Percentiles rank a stretch among this genome's conserved stretches.
phyloP scores from a whole-genome alignment of 306 rosid species.

The Delonix regia region DNA sequence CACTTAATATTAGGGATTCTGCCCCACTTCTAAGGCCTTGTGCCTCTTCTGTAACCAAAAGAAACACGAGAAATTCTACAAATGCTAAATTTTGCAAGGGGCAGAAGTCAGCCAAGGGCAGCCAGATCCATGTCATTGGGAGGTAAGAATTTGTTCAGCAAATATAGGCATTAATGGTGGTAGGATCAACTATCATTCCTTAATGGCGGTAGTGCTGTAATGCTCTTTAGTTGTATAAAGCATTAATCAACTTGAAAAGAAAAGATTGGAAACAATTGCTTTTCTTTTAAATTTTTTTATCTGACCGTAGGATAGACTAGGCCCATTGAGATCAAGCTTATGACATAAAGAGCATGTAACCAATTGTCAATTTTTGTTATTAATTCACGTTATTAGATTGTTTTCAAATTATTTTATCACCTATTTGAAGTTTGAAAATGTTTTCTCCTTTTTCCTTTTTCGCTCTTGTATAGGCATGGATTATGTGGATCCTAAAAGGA shows the following conservation, averaged over 20 bases:
- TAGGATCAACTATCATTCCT: neutral
- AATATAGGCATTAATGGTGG: neutral
- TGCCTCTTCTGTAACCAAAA: too few species aligned
- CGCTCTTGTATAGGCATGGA: constrained; percentile 67
- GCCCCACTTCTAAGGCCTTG: neutral
- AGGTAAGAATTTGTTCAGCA: constrained; percentile 50
- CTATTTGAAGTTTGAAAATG: constrained; percentile 14
- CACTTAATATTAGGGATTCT: constrained; percentile 29
- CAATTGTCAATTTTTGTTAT: neutral
- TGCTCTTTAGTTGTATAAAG: neutral
- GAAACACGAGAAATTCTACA: constrained; percentile 31
- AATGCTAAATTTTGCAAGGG: constrained; percentile 77
- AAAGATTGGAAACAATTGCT: constrained; percentile 3
- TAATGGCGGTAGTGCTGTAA: neutral
- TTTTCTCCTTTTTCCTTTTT: constrained; percentile 9
- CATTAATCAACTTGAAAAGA: constrained; percentile 33
- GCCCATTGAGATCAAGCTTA: neutral
- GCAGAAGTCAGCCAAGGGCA: constrained; percentile 69
- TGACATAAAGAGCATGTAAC: constrained; percentile 16
- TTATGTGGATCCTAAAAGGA: constrained; percentile 78
- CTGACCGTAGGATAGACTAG: constrained; percentile 19
- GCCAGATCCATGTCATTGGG: constrained; percentile 73
- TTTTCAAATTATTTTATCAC: neutral
- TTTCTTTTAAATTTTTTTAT: constrained; percentile 8
- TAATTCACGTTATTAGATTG: neutral